phyloP scores from a whole-genome alignment of 176 grass and related monocot genomes.

The Lolium rigidum region DNA sequence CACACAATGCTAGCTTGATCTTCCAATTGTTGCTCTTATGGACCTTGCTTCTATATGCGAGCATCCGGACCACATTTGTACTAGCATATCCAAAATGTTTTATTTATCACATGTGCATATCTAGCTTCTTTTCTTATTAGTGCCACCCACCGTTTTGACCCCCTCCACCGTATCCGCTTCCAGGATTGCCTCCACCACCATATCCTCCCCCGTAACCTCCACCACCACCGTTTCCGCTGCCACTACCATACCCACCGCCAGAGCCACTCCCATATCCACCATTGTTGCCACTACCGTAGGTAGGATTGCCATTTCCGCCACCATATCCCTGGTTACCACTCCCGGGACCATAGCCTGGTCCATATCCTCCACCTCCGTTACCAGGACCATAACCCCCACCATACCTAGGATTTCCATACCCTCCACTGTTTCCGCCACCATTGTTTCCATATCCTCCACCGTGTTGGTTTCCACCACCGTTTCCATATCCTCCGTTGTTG shows the following conservation, averaged over 20 bases:
- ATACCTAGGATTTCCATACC: constrained; percentile 9
- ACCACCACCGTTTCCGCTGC: background rate
- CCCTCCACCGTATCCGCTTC: background rate
- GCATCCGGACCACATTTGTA: background rate
- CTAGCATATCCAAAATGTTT: background rate
- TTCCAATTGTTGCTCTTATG: background rate
- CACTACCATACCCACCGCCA: constrained; percentile 30
- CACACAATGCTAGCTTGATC: background rate
- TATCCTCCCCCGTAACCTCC: background rate
- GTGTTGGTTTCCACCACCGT: constrained; percentile 1
- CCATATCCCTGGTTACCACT: constrained; percentile 4
- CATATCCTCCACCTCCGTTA: background rate
- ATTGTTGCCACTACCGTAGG: background rate
- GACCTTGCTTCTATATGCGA: background rate
- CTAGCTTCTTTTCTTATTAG: background rate
- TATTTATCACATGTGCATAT: background rate
- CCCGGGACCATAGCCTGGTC: background rate
- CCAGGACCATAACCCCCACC: constrained; percentile 19
- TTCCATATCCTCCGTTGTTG: background rate
- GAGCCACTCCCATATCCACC: constrained; percentile 14
- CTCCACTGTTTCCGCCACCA: background rate
- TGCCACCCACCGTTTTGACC: constrained; percentile 21
- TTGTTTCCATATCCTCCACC: background rate
- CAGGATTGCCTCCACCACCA: background rate
- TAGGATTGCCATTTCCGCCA: background rate